A percentile compares a stretch with the other conserved stretches of the same genome.
Conservation (phyloP, 306 rosid species). For the Sphenostylis stenocarpa region DNA sequence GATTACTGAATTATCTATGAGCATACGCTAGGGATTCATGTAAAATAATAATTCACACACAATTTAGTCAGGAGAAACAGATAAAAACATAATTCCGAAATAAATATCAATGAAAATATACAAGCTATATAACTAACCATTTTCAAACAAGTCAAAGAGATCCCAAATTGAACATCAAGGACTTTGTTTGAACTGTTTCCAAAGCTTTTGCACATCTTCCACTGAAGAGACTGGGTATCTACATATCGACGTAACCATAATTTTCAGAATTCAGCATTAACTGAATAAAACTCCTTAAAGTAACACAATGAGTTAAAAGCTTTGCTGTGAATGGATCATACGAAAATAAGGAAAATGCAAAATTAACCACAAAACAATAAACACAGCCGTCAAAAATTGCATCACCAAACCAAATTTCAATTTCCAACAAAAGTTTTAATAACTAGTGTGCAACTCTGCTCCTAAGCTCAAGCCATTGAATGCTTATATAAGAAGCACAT, state of each 20-base stretch:
- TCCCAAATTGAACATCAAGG: conserved; percentile 82
- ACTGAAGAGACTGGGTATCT: conserved; percentile 74
- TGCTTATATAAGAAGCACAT: background rate
- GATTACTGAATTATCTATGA: background rate
- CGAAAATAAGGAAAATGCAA: background rate
- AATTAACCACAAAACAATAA: background rate
- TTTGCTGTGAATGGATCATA: background rate
- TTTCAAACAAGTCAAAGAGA: conserved; percentile 60
- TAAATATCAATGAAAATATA: background rate
- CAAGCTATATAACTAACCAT: conserved; percentile 54
- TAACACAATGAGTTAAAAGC: background rate
- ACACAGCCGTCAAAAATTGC: background rate
- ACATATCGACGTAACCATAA: background rate
- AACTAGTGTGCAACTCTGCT: background rate
- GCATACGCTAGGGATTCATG: background rate
- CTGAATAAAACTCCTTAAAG: background rate
- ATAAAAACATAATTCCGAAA: background rate
- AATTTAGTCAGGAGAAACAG: background rate
- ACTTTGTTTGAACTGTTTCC: conserved; percentile 57
- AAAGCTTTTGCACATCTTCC: conserved; percentile 81
- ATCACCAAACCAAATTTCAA: background rate
- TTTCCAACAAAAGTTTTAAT: background rate
- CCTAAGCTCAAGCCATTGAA: background rate
- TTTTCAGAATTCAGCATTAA: background rate
- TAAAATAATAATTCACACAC: background rate